Percentiles rank a stretch among this genome's conserved stretches.
These are phyloP conservation scores for Lasiosphaeris hirsuta DNA, from an alignment of 495 filamentous ascomycete genomes.

Conservation along the genomic window DNA sequence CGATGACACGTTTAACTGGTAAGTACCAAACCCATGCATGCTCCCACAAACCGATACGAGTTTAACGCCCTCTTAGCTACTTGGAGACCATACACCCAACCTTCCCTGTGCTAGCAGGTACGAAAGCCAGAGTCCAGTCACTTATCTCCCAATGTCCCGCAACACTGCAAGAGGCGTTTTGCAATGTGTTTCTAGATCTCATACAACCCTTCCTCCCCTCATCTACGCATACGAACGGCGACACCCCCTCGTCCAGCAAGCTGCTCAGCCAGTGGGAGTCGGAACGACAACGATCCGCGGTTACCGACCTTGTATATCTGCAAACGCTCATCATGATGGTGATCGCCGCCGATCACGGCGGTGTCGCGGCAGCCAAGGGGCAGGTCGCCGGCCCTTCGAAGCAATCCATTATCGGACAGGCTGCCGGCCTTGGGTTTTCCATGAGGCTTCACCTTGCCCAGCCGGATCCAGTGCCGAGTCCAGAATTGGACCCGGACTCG, in stretches of 20 bases:
- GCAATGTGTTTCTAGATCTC: conserved; percentile 62
- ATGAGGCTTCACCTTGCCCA: conserved; percentile 52
- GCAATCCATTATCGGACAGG: conserved; percentile 49
- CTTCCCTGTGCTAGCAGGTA: conserved; percentile 69
- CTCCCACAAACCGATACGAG: not conserved
- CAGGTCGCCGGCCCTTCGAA: conserved; percentile 32
- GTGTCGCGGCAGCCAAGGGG: conserved; percentile 30
- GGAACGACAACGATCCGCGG: conserved; percentile 41
- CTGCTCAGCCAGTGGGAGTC: conserved; percentile 54
- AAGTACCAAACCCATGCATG: conserved; percentile 19
- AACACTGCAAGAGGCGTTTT: conserved; percentile 66
- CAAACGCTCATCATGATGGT: conserved; percentile 61
- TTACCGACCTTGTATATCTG: conserved; percentile 57
- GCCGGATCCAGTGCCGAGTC: conserved; percentile 18
- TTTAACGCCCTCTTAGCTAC: conserved; percentile 50
- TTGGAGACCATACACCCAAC: conserved; percentile 67
- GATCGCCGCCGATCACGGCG: conserved; percentile 55
- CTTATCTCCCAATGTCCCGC: conserved; percentile 59
- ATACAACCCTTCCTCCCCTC: conserved; percentile 57
- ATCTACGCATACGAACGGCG: conserved; percentile 34
- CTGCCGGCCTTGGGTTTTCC: conserved; percentile 56
- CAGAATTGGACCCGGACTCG: conserved; percentile 58
- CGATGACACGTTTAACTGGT: conserved; percentile 45
- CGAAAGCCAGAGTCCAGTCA: conserved; percentile 58
- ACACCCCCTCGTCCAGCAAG: conserved; percentile 45